Conservation (phyloP, 1,284 basidiomycete species). For the Neotropicomus parvogracilis region DNA sequence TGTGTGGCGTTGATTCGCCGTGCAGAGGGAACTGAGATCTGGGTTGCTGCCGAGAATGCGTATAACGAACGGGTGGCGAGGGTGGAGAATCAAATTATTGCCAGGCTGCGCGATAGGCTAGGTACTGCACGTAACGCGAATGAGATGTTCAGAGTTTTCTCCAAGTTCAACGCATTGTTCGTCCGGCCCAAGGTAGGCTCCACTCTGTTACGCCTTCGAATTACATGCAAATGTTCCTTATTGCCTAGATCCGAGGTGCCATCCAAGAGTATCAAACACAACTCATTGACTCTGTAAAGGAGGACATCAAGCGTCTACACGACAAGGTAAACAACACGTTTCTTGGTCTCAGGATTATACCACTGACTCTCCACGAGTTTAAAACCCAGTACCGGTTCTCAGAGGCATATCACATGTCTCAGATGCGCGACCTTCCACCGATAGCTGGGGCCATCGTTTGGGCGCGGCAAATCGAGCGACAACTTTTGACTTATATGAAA, state of each 20-base stretch:
- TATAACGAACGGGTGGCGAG: conserved; percentile 97
- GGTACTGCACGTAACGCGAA: conserved; percentile 97
- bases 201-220: neutral
- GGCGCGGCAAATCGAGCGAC: conserved; percentile 97
- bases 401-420: conserved; percentile 96
- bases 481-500: conserved; percentile 96
- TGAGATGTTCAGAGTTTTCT: conserved; percentile 99
- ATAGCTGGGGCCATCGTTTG: conserved; percentile 98
- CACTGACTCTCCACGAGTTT: conserved; percentile 49
- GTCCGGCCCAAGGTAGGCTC: conserved; percentile 90
- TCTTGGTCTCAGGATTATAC: conserved; percentile 2
- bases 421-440: conserved; percentile 95
- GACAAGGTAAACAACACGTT: conserved; percentile 64
- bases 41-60: conserved; percentile 93
- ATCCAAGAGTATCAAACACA: conserved; percentile 99
- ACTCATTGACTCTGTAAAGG: conserved; percentile 95
- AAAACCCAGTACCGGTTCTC: conserved; percentile 94
- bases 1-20: conserved; percentile 4
- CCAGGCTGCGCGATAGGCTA: conserved; percentile 84
- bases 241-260: conserved; percentile 80
- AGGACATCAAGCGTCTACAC: conserved; percentile 93
- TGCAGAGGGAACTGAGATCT: conserved; percentile 94
- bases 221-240: neutral
- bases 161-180: conserved; percentile 96
- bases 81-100: conserved; percentile 98